Evolutionary conservation across 1,284 basidiomycete genomes (phyloP), one percentile per base, ranked within the genome.

Genomic region (Mycena citricolor): DNA sequence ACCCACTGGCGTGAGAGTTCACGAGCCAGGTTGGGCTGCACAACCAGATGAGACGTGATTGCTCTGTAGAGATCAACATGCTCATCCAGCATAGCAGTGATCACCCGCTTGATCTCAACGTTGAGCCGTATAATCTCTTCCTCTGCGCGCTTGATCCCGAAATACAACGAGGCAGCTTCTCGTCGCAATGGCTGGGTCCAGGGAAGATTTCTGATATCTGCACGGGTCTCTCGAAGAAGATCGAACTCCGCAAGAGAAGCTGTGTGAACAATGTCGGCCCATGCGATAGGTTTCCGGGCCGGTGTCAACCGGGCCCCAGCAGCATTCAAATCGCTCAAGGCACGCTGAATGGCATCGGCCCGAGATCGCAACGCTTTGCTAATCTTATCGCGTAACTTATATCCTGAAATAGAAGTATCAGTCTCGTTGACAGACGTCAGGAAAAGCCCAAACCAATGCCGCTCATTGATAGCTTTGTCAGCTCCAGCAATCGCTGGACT

Each of bases 401-500:
- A 36, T 5, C 8, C 34, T 36, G 22, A 11, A 11, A 29, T 29
- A 29, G 26, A 11, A 29, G n/a, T n/a, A n/a, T n/a, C n/a, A 29
- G 11, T 29, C 26, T 11, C n/a, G n/a, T n/a, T n/a, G 7, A 14
- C 22, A 19, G 22, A 7, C 23, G 34, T 36, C 17, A 36, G 34
- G 13, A 7, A 36, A 36, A 19, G 22, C 10, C 31, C 50, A 16
- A 26, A 55, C 55, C 54, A 13, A 45, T 44, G 12, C 42, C 45
- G 11, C 33, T 38, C 10, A 51, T 42, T 26, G 54, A 49, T n/a
- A 51, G 17, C 44, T 58, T 58, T 12, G 48, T 43, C 11, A 60
- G 31, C 43, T 60, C 57, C 31, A 59, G 51, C 5, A 59, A 48
- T 5, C 49, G 47, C 33, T 54, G 54, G 1, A 57, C 45, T 1